A percentile compares a stretch with the other conserved stretches of the same genome.
These are phyloP conservation scores for Stropharia rugosoannulata DNA, from an alignment of 768 basidiomycete species.

Conservation along the genomic window DNA sequence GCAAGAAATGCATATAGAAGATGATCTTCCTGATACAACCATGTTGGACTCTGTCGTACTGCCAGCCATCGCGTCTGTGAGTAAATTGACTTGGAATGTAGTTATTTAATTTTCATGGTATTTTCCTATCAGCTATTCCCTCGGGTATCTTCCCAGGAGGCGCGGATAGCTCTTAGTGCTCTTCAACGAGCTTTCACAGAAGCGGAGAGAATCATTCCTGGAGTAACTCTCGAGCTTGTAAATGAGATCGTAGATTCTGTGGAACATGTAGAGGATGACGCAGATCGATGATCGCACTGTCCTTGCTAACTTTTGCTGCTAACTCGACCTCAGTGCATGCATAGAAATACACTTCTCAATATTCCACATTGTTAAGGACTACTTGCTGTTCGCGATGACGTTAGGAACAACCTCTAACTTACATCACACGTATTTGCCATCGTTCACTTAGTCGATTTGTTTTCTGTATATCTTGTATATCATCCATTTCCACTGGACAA, in stretches of 20 bases:
- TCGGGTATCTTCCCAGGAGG: slow-evolving; percentile 90
- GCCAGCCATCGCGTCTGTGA: slow-evolving; percentile 93
- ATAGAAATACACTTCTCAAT: slow-evolving; percentile 6
- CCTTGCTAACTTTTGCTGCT: background rate
- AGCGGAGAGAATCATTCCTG: slow-evolving; percentile 94
- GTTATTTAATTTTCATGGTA: slow-evolving; percentile 5
- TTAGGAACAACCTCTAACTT: slow-evolving; percentile 2
- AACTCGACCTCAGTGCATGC: slow-evolving; percentile 8
- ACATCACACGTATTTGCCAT: slow-evolving; percentile 10
- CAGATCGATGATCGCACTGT: slow-evolving; percentile 33
- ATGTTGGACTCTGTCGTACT: slow-evolving; percentile 96
- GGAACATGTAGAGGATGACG: slow-evolving; percentile 81
- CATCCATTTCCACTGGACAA: slow-evolving; percentile 7
- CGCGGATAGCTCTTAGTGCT: slow-evolving; percentile 79
- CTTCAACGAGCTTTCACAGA: slow-evolving; percentile 93
- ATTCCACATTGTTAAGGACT: slow-evolving; percentile 3
- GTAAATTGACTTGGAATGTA: slow-evolving; percentile 22
- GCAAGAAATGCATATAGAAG: slow-evolving; percentile 46
- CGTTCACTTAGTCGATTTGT: slow-evolving; percentile 15
- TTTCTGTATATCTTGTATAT: slow-evolving; percentile 25
- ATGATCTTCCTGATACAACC: slow-evolving; percentile 75
- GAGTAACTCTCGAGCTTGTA: slow-evolving; percentile 88
- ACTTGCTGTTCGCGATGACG: background rate
- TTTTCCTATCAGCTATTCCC: slow-evolving; percentile 69
- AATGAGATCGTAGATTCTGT: slow-evolving; percentile 94